Evolutionary conservation across 768 basidiomycete species (phyloP), one percentile per base, ranked within the genome.

Genomic region (Mycena capillaripes): DNA sequence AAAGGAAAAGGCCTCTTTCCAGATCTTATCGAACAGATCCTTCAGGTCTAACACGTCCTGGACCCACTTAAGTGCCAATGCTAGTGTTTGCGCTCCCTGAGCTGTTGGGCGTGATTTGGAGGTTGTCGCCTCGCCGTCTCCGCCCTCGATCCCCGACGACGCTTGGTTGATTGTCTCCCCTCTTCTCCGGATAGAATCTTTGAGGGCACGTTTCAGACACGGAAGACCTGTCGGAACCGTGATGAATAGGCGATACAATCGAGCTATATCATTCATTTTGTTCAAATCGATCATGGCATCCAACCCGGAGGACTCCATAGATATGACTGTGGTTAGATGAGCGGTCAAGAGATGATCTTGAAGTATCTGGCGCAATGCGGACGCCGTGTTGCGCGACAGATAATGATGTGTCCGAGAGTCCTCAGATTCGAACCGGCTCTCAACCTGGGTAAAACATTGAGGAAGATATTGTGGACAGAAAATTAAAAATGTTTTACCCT

Each of bases 31-130:
- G 78, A 98, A 96, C 78, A 90, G 94, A 82, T 98, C 97, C 82
- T 99, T 99, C 66, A 99, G 85, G 71, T 92, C 91, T 16, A 99
- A 85, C 19, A 98, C 93, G 75, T 93, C 91, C 80, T 97, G 92
- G 0, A 99, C 97, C 98, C 98, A 99, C 79, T 90, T 92, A 65
- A 97, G 83, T 6, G 97, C 98, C 32, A 89, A 77, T 16, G 83
- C 80, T 25, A 92, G 81, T 0, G 91, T 85, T 67, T 91, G 88
- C 10, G 85, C 78, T 10, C 76, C 84, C 8, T 83, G 82, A 69
- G 84, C 77, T 48, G 83, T 76, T 42, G 79, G 76, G 36, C 83
- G 81, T n/a, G 82, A 78, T 72, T 86, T 86, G n/a, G n/a, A n/a
- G n/a, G n/a, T n/a, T 70, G 80, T 70, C 79, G 88, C 69, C 80